A percentile compares a stretch with the other conserved stretches of the same genome.
Conservation (phyloP, 75 land plant genomes). For the Sequoia sempervirens region DNA sequence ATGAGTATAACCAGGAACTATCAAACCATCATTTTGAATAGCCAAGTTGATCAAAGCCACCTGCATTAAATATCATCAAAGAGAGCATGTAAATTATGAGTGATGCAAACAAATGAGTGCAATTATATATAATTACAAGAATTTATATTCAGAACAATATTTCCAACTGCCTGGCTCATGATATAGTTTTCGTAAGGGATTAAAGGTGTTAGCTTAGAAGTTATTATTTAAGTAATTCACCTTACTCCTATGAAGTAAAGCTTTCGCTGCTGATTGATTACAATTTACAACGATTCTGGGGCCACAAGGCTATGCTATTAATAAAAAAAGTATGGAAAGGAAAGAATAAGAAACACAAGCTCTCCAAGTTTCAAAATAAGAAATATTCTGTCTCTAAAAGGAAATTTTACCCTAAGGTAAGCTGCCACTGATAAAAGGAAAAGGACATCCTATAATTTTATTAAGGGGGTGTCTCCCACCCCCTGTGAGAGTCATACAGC, state of each 20-base stretch:
- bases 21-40: constrained; percentile 62
- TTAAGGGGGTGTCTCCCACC: too few relatives aligned
- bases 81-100: neutral
- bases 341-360: neutral
- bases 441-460: too few relatives aligned
- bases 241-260: neutral
- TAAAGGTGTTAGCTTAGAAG: neutral
- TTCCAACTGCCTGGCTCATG: neutral
- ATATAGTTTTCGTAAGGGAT: neutral
- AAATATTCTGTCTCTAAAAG: neutral
- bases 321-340: neutral
- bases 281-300: neutral
- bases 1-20: constrained; percentile 97
- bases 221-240: neutral
- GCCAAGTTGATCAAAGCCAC: constrained; percentile 69
- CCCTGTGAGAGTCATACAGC: too few relatives aligned
- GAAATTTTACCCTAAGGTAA: neutral
- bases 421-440: neutral
- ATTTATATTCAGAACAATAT: neutral
- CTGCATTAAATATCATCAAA: constrained; percentile 28
- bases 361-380: neutral
- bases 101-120: neutral
- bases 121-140: neutral
- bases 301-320: neutral
- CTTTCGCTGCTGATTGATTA: neutral